Evolutionary conservation across 2,329 filamentous ascomycete species (phyloP).

Genomic region (Sporothrix luriei): DNA sequence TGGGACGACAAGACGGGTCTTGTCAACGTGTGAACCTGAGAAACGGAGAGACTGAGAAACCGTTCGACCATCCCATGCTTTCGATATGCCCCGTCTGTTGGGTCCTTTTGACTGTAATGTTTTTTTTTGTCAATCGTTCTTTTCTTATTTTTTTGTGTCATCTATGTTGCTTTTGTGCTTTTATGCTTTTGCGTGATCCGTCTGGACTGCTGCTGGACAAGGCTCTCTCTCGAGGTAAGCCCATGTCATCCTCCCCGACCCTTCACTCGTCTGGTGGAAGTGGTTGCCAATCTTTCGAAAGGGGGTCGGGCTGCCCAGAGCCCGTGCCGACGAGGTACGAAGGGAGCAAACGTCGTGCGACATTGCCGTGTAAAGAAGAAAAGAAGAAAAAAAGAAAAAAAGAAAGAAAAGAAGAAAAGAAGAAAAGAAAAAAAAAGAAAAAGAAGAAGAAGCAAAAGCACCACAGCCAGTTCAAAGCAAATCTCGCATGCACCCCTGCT

Average conservation of each 20-base stretch:
- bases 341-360: background rate
- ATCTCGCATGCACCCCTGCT: too few relatives aligned
- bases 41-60: too few relatives aligned
- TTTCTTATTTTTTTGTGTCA: background rate
- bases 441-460: background rate
- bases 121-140: slow-evolving; percentile 19
- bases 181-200: background rate
- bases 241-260: background rate
- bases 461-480: background rate
- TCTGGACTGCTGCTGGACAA: too few relatives aligned
- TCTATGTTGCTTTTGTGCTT: background rate
- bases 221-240: slow-evolving; percentile 10
- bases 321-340: background rate
- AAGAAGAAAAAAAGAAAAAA: background rate
- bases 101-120: too few relatives aligned
- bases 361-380: background rate
- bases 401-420: background rate
- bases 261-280: slow-evolving; percentile 5
- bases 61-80: too few relatives aligned
- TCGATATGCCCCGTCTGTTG: too few relatives aligned
- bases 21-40: too few relatives aligned
- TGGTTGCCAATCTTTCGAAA: slow-evolving; percentile 30
- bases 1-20: too few relatives aligned
- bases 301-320: background rate
- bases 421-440: background rate